phyloP scores from a whole-genome alignment of 257 asterid genomes.

The Coffea eugenioides region DNA sequence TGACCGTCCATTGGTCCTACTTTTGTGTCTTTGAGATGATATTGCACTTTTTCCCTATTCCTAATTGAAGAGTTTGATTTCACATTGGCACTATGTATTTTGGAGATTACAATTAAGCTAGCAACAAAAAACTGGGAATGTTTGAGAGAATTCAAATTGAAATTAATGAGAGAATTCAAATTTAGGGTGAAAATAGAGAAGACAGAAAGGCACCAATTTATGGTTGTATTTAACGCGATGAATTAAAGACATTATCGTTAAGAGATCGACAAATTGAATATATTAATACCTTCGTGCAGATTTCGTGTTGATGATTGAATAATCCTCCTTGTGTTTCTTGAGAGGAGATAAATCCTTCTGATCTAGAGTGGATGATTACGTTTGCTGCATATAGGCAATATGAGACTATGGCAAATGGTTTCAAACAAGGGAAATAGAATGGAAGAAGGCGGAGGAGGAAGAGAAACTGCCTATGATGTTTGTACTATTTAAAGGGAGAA shows the following conservation, averaged over 20 bases:
- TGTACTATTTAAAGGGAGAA: background rate
- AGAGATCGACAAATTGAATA: no score
- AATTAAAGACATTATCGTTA: background rate
- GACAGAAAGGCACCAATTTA: background rate
- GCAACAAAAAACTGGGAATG: background rate
- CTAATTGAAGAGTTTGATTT: background rate
- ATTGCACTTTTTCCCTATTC: background rate
- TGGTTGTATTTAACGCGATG: background rate
- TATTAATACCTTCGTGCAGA: background rate
- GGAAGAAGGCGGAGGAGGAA: background rate
- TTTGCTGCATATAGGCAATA: background rate
- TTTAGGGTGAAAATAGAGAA: background rate
- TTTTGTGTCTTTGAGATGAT: background rate
- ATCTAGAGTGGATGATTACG: background rate
- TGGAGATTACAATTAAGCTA: no score
- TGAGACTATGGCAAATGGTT: background rate
- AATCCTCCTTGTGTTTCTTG: background rate
- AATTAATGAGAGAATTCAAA: no score
- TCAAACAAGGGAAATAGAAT: background rate
- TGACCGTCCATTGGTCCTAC: constrained; percentile 12
- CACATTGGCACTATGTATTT: background rate
- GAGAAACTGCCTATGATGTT: background rate
- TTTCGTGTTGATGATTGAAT: background rate
- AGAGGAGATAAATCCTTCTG: background rate
- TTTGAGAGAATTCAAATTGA: background rate